A percentile compares a stretch with the other conserved stretches of the same genome.
Evolutionary conservation across 192 early-diverging fungal genomes (phyloP).

Genomic region (Obelidium mucronatum): DNA sequence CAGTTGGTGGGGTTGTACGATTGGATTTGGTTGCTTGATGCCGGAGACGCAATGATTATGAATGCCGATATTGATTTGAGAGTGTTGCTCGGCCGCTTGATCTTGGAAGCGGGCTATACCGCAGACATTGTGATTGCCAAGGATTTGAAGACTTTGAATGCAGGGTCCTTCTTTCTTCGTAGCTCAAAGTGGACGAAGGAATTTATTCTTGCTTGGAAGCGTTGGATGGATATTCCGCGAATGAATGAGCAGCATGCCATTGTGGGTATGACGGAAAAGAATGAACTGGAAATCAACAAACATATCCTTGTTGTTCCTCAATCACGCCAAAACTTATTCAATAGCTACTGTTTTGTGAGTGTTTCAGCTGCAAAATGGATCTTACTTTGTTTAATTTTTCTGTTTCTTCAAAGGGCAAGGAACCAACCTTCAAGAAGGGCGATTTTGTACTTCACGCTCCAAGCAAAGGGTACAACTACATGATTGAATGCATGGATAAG

Average conservation of each 20-base stretch:
- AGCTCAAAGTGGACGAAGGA: slow-evolving; percentile 10
- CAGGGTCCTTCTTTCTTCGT: slow-evolving; percentile 20
- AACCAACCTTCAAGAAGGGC: not conserved
- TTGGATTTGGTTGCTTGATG: slow-evolving; percentile 23
- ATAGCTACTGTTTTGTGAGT: not conserved
- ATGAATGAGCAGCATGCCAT: slow-evolving; percentile 14
- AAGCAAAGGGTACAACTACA: not conserved
- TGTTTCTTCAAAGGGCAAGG: too few species aligned
- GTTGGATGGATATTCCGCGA: not conserved
- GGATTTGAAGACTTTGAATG: slow-evolving; percentile 20
- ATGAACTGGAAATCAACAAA: not conserved
- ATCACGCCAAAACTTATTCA: slow-evolving; percentile 9
- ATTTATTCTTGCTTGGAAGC: not conserved
- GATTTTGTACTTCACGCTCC: slow-evolving; percentile 24
- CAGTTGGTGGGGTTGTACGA: not conserved
- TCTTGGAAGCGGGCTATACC: not conserved
- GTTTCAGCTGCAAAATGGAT: too few species aligned
- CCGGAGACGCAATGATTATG: slow-evolving; percentile 19
- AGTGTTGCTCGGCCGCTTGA: not conserved
- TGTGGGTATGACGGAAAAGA: not conserved
- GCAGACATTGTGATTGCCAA: slow-evolving; percentile 17
- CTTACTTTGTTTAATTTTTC: too few species aligned
- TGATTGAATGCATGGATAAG: not conserved
- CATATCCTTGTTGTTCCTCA: not conserved
- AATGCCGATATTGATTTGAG: slow-evolving; percentile 21